phyloP scores from a whole-genome alignment of 805 yeast genomes.

The Lipomyces japonicus region DNA sequence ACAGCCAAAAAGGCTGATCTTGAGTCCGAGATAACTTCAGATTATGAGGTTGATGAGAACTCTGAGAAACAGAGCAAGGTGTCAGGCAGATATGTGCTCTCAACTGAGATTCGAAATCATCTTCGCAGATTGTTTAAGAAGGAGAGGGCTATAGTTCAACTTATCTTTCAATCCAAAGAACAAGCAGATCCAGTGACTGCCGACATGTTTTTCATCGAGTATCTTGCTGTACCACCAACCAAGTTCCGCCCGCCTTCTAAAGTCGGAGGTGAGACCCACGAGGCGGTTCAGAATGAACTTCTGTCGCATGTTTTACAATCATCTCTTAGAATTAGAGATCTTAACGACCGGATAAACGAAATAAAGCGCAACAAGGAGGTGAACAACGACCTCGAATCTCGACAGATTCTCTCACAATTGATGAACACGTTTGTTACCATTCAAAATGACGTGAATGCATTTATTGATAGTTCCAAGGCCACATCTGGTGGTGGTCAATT shows the following conservation, averaged over 20 bases:
- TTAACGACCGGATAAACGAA: constrained; percentile 74
- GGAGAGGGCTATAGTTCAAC: constrained; percentile 66
- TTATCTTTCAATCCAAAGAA: constrained; percentile 81
- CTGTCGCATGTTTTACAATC: constrained; percentile 77
- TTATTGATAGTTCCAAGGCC: constrained; percentile 86
- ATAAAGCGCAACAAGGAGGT: constrained; percentile 48
- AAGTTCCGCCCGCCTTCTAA: constrained; percentile 95
- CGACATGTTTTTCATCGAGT: constrained; percentile 85
- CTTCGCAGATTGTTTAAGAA: constrained; percentile 68
- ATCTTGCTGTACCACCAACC: constrained; percentile 91
- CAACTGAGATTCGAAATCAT: constrained; percentile 81
- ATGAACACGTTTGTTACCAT: constrained; percentile 94
- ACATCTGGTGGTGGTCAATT: constrained; percentile 61
- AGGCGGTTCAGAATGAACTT: constrained; percentile 87
- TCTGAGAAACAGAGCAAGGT: constrained; percentile 48
- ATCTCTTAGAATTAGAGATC: constrained; percentile 75
- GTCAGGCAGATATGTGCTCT: constrained; percentile 70
- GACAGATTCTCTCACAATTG: constrained; percentile 62
- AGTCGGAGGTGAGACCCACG: constrained; percentile 94
- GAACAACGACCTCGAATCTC: constrained; percentile 33
- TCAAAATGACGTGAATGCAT: constrained; percentile 92
- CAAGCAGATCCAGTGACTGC: constrained; percentile 49
- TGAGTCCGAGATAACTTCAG: constrained; percentile 1
- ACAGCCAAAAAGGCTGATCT: not conserved
- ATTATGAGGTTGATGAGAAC: constrained; percentile 35